phyloP scores from a whole-genome alignment of 2,329 filamentous ascomycete genomes.

The Aspergillus caelatus region DNA sequence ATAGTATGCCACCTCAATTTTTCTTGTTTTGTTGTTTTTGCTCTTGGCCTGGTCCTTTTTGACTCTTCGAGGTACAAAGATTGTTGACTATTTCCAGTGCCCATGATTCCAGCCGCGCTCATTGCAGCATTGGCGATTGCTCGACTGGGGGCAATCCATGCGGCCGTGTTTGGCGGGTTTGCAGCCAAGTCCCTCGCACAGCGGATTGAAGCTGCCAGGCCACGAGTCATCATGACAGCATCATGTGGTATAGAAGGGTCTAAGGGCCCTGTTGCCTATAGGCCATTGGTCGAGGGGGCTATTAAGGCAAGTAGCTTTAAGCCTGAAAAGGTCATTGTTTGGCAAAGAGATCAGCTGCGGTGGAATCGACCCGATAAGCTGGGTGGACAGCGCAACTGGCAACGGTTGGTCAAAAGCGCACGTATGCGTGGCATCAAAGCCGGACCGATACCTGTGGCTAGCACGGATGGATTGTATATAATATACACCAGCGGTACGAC shows the following conservation, averaged over 20 bases:
- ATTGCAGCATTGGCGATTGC: constrained; percentile 81
- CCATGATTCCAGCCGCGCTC: constrained; percentile 90
- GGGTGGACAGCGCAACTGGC: constrained; percentile 78
- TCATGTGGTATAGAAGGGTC: constrained; percentile 89
- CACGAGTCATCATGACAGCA: constrained; percentile 78
- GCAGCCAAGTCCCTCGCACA: constrained; percentile 79
- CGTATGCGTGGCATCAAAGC: constrained; percentile 68
- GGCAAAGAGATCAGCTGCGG: constrained; percentile 76
- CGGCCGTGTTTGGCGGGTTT: constrained; percentile 93
- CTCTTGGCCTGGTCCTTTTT: background rate
- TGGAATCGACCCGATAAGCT: constrained; percentile 72
- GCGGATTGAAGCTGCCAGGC: constrained; percentile 79
- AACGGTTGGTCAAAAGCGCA: constrained; percentile 72
- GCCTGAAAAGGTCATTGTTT: constrained; percentile 73
- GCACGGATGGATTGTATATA: constrained; percentile 81
- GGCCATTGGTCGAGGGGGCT: constrained; percentile 74
- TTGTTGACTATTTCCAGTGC: constrained; percentile 61
- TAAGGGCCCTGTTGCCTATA: constrained; percentile 79
- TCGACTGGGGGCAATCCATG: constrained; percentile 83
- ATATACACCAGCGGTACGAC: constrained; percentile 74
- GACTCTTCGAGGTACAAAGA: background rate
- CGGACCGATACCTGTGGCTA: constrained; percentile 75
- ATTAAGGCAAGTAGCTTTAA: constrained; percentile 69
- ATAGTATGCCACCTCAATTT: constrained; percentile 61
- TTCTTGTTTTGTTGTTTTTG: background rate